phyloP scores from a whole-genome alignment of 257 asterid genomes.

The Salvia rosmarinus region DNA sequence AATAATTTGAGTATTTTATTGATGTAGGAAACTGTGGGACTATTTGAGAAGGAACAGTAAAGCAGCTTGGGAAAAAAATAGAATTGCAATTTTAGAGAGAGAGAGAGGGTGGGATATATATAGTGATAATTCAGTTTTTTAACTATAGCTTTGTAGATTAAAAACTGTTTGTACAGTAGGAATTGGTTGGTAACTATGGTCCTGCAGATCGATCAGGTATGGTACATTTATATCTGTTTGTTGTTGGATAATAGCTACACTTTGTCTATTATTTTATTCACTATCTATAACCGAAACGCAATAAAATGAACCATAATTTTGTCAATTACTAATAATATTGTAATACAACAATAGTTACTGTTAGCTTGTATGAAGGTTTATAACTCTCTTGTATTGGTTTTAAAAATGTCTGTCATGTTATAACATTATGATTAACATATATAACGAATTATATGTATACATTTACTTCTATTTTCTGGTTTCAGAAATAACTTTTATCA shows the following conservation, averaged over 20 bases:
- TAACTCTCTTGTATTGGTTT: neutral
- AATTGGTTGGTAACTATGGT: slow-evolving; percentile 16
- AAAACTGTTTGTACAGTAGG: slow-evolving; percentile 30
- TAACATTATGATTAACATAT: neutral
- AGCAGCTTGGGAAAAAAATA: neutral
- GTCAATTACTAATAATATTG: slow-evolving; percentile 22
- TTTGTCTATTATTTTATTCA: slow-evolving; percentile 3
- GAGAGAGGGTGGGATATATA: neutral
- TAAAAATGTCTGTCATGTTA: neutral
- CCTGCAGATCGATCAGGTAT: slow-evolving; percentile 28
- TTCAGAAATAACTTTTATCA: neutral
- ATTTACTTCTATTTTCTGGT: neutral
- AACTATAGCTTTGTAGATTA: slow-evolving; percentile 14
- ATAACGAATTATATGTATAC: neutral
- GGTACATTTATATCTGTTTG: slow-evolving; percentile 28
- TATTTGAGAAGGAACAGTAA: slow-evolving; percentile 8
- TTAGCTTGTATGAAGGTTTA: neutral
- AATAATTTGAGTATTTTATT: slow-evolving; percentile 33
- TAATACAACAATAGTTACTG: neutral
- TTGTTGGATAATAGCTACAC: slow-evolving; percentile 23
- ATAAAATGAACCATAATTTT: slow-evolving; percentile 29
- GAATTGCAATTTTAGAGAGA: slow-evolving; percentile 5
- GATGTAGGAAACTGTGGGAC: slow-evolving; percentile 28
- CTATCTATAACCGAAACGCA: slow-evolving; percentile 20
- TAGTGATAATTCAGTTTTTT: neutral